Conservation (phyloP, 805 yeast genomes). For the Ogataea degrootiae region DNA sequence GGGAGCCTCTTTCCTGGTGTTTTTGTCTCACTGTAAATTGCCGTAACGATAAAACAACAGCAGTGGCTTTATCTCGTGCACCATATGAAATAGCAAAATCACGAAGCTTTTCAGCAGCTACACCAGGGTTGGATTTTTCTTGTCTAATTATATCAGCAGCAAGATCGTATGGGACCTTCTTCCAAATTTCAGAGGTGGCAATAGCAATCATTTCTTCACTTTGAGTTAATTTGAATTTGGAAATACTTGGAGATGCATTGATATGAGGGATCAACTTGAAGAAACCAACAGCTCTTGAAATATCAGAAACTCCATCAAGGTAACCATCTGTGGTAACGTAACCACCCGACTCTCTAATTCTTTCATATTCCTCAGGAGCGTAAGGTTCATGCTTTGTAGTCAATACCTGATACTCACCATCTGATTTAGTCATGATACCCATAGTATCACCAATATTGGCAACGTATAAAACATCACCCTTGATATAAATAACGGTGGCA, state of each 20-base stretch:
- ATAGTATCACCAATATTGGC: slow-evolving; percentile 92
- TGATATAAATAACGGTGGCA: slow-evolving; percentile 74
- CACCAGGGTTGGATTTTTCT: slow-evolving; percentile 75
- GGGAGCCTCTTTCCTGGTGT: slow-evolving; percentile 37
- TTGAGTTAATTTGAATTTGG: slow-evolving; percentile 52
- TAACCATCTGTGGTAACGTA: slow-evolving; percentile 80
- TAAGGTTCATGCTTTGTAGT: slow-evolving; percentile 85
- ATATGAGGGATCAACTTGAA: slow-evolving; percentile 82
- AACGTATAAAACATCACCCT: slow-evolving; percentile 62
- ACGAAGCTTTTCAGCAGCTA: slow-evolving; percentile 88
- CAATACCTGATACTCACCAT: slow-evolving; percentile 73
- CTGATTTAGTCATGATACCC: slow-evolving; percentile 71
- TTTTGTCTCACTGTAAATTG: slow-evolving; percentile 38
- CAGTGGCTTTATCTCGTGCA: slow-evolving; percentile 70
- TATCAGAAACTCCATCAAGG: slow-evolving; percentile 74
- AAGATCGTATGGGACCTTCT: slow-evolving; percentile 69
- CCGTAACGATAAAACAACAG: slow-evolving; percentile 70
- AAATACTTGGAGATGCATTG: slow-evolving; percentile 80
- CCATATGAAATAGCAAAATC: slow-evolving; percentile 96
- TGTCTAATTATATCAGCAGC: slow-evolving; percentile 89
- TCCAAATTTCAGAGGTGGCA: slow-evolving; percentile 85
- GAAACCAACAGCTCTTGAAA: slow-evolving; percentile 91
- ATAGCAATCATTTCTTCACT: slow-evolving; percentile 82
- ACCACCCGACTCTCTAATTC: slow-evolving; percentile 90
- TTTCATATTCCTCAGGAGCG: slow-evolving; percentile 67